Conservation (phyloP, 805 yeast genomes). For the Wickerhamomyces kurtzmanii region DNA sequence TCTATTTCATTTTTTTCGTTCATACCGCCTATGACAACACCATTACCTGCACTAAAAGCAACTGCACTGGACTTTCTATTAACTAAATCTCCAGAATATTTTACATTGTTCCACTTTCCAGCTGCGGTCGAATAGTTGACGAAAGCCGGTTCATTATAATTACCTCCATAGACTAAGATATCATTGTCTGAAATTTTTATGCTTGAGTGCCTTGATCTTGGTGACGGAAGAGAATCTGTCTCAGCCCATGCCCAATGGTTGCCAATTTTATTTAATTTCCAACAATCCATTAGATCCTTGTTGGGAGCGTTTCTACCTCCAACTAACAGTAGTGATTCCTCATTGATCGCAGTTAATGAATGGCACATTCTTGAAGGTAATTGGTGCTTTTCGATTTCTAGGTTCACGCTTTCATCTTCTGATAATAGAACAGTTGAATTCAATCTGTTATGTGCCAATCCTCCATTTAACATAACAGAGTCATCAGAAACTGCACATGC, state of each 20-base stretch:
- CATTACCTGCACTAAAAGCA: constrained; percentile 20
- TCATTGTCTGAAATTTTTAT: constrained; percentile 17
- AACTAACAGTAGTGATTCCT: constrained; percentile 26
- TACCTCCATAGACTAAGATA: constrained; percentile 46
- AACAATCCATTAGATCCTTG: constrained; percentile 29
- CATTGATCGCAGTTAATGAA: constrained; percentile 26
- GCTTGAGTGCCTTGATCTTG: constrained; percentile 44
- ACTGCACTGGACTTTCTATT: constrained; percentile 26
- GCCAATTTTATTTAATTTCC: constrained; percentile 20
- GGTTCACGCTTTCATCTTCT: neutral
- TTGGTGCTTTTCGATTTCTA: constrained; percentile 6
- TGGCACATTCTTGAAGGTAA: constrained; percentile 50
- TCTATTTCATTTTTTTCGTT: constrained; percentile 17
- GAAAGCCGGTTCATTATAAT: constrained; percentile 11
- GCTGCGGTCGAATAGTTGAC: constrained; percentile 12
- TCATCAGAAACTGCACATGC: constrained; percentile 4
- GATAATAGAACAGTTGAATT: constrained; percentile 9
- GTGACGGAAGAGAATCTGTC: constrained; percentile 26
- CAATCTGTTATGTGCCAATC: constrained; percentile 19
- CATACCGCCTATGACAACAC: constrained; percentile 42
- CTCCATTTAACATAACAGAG: constrained; percentile 23
- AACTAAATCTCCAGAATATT: constrained; percentile 4
- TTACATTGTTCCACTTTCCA: constrained; percentile 3
- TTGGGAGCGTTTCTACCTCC: constrained; percentile 70
- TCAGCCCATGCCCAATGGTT: constrained; percentile 28